Percentiles rank a stretch among this genome's conserved stretches.
Conservation (phyloP, 2,329 filamentous ascomycete genomes). For the Xylaria sp. region DNA sequence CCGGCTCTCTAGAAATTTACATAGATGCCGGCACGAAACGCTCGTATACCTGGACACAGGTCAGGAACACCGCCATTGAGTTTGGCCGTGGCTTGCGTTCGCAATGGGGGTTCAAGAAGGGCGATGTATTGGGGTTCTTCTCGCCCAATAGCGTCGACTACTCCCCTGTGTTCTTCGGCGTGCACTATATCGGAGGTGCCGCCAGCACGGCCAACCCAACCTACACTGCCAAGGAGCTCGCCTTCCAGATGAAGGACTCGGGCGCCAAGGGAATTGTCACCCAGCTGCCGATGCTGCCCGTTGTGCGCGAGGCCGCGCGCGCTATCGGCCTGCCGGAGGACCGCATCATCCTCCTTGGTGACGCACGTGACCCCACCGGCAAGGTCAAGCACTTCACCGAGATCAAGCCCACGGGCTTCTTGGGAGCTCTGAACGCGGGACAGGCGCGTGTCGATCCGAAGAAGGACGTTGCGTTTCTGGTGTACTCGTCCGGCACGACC, state of each 20-base stretch:
- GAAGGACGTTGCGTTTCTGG: constrained; percentile 82
- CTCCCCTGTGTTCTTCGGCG: constrained; percentile 78
- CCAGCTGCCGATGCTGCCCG: constrained; percentile 72
- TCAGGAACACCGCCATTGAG: constrained; percentile 72
- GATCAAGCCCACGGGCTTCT: constrained; percentile 71
- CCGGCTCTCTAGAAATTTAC: constrained; percentile 71
- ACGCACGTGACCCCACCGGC: constrained; percentile 67
- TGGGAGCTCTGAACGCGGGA: constrained; percentile 61
- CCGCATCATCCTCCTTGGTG: constrained; percentile 80
- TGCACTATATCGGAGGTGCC: constrained; percentile 83
- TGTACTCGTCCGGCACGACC: constrained; percentile 91
- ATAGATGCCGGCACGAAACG: constrained; percentile 76
- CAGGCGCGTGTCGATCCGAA: constrained; percentile 71
- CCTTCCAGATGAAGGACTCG: constrained; percentile 84
- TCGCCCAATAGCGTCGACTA: constrained; percentile 89
- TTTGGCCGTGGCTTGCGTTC: constrained; percentile 84
- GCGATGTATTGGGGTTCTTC: constrained; percentile 84
- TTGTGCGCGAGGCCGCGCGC: constrained; percentile 73
- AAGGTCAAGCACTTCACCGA: constrained; percentile 77
- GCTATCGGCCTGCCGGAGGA: constrained; percentile 76
- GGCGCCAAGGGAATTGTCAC: constrained; percentile 80
- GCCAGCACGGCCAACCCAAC: constrained; percentile 88
- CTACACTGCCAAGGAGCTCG: constrained; percentile 85
- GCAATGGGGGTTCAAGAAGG: constrained; percentile 80
- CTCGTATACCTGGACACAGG: constrained; percentile 75